Evolutionary conservation across 352 stramenopile genomes (phyloP).

Genomic region (Globisporangium carolinianum): DNA sequence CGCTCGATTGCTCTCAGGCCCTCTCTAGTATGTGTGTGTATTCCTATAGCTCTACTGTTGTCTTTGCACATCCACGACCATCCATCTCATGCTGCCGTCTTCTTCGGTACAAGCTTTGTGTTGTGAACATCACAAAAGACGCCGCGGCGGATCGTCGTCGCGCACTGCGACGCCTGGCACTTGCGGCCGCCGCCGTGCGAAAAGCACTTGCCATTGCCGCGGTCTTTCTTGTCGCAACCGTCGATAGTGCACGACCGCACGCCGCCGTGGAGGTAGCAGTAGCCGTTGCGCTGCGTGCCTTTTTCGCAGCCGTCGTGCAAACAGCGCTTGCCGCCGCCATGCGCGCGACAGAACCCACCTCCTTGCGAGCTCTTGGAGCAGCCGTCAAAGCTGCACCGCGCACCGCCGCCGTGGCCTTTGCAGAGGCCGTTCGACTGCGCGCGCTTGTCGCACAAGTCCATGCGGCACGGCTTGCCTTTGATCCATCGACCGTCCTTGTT

Average conservation of each 20-base stretch:
- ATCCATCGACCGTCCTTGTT: conserved; percentile 87
- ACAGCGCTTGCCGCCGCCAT: conserved; percentile 78
- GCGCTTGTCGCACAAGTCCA: conserved; percentile 65
- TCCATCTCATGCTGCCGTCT: conserved; percentile 9
- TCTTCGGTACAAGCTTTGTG: conserved; percentile 17
- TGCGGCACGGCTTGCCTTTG: conserved; percentile 78
- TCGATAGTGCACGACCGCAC: conserved; percentile 64
- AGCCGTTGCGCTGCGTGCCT: conserved; percentile 72
- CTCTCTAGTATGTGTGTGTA: not conserved
- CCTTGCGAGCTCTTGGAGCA: conserved; percentile 74
- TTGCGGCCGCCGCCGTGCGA: conserved; percentile 66
- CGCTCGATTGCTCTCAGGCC: not conserved
- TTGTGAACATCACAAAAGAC: conserved; percentile 53
- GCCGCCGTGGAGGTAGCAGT: conserved; percentile 74
- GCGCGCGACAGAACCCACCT: conserved; percentile 65
- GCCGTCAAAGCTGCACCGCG: conserved; percentile 63
- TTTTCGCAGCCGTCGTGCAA: conserved; percentile 68
- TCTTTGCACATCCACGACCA: not conserved
- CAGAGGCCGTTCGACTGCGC: conserved; percentile 76
- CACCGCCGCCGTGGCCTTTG: conserved; percentile 75
- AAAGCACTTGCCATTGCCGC: conserved; percentile 81
- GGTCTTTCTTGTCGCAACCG: conserved; percentile 76
- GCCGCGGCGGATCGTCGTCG: conserved; percentile 58
- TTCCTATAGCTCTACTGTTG: conserved; percentile 4
- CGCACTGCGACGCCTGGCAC: conserved; percentile 57